Evolutionary conservation across 1,284 basidiomycete species (phyloP).

Genomic region (Ustilago sp.): DNA sequence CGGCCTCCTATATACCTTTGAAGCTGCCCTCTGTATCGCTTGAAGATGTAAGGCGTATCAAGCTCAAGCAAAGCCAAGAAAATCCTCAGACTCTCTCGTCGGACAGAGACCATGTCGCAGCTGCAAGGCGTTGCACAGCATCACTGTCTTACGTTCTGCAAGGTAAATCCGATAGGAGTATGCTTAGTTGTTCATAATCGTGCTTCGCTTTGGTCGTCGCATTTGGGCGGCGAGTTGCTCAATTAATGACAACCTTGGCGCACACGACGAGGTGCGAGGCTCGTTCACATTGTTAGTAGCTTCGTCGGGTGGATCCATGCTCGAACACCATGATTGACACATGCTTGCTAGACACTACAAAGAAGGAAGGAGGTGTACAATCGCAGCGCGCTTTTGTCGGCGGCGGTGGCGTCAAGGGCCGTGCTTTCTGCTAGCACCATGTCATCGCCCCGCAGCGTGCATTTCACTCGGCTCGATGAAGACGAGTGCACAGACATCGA

Average conservation of each 20-base stretch:
- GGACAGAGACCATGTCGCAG: neutral
- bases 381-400: too few relatives aligned
- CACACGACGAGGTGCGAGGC: too few relatives aligned
- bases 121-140: neutral
- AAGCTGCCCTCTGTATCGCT: neutral
- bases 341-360: neutral
- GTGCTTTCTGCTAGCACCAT: neutral
- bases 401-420: neutral
- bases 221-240: neutral
- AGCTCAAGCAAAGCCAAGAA: too few relatives aligned
- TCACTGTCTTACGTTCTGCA: neutral
- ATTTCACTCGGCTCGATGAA: neutral
- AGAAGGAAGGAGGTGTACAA: too few relatives aligned
- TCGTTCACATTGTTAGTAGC: too few relatives aligned
- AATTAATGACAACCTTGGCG: too few relatives aligned
- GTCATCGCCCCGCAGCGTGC: neutral
- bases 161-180: neutral
- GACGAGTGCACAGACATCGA: neutral
- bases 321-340: neutral
- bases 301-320: neutral
- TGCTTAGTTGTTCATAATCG: neutral
- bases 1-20: conserved; percentile 7
- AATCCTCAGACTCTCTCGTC: too few relatives aligned
- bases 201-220: neutral
- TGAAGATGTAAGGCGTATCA: neutral